Conservation (phyloP, 2,329 filamentous ascomycete species). For the Ascochyta rabiei region DNA sequence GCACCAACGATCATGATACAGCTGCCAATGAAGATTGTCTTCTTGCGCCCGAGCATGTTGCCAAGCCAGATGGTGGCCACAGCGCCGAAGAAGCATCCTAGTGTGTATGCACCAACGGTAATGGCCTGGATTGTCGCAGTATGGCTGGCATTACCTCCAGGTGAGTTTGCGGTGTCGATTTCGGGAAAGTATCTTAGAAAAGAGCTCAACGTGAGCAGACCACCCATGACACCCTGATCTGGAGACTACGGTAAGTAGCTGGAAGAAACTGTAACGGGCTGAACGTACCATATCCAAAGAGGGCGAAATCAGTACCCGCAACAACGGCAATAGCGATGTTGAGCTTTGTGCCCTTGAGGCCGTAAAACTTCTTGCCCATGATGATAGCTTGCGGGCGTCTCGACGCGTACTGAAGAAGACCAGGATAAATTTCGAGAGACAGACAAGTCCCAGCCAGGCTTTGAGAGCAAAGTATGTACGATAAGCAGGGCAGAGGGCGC, state of each 20-base stretch:
- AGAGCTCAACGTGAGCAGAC: slow-evolving; percentile 69
- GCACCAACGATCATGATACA: slow-evolving; percentile 65
- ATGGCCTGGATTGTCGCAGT: slow-evolving; percentile 53
- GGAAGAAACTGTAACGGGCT: background rate
- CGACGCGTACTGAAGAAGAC: slow-evolving; percentile 8
- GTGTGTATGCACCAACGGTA: slow-evolving; percentile 45
- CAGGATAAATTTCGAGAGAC: slow-evolving; percentile 1
- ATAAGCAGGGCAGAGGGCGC: background rate
- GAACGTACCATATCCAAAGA: slow-evolving; percentile 68
- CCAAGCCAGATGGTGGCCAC: slow-evolving; percentile 57
- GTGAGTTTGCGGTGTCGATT: slow-evolving; percentile 48
- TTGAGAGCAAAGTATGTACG: background rate
- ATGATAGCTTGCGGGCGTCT: background rate
- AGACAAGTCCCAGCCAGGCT: slow-evolving; percentile 1
- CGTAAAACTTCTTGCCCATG: slow-evolving; percentile 59
- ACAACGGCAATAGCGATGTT: slow-evolving; percentile 73
- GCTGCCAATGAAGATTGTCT: slow-evolving; percentile 65
- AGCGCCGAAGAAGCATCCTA: slow-evolving; percentile 55
- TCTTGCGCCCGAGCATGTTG: slow-evolving; percentile 63
- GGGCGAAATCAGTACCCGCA: slow-evolving; percentile 73
- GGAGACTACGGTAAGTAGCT: background rate
- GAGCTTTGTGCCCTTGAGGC: slow-evolving; percentile 68
- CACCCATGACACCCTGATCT: slow-evolving; percentile 62
- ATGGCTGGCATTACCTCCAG: slow-evolving; percentile 40
- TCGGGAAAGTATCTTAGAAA: slow-evolving; percentile 58